phyloP scores from a whole-genome alignment of 1,284 basidiomycete genomes.

The Rhodofomes roseus region DNA sequence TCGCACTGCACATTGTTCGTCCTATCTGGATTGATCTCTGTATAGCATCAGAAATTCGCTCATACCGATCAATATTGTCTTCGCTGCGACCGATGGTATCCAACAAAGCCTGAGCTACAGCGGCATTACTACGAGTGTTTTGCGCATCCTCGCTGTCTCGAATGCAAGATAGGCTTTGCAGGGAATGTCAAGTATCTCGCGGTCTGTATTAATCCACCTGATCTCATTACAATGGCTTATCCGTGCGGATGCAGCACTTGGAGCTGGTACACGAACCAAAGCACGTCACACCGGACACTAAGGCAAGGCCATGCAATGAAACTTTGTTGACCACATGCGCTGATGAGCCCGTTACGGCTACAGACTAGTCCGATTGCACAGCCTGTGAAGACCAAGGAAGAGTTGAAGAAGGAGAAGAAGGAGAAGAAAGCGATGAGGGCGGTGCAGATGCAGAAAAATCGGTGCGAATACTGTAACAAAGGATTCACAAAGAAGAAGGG shows the following conservation, averaged over 20 bases:
- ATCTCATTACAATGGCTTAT: background rate
- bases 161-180: background rate
- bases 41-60: background rate
- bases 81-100: background rate
- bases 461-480: no score
- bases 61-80: background rate
- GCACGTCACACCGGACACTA: constrained; percentile 6
- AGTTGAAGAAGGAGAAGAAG: no score
- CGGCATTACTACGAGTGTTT: background rate
- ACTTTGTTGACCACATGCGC: constrained; percentile 2
- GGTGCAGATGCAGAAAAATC: no score
- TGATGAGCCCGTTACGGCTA: background rate
- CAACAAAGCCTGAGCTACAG: background rate
- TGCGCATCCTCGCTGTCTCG: background rate
- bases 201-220: background rate
- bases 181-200: background rate
- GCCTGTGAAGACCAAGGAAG: no score
- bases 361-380: no score
- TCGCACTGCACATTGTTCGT: background rate
- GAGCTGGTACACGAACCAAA: constrained; percentile 9
- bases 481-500: no score
- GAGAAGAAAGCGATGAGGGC: no score
- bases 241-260: constrained; percentile 12
- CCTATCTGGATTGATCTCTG: background rate
- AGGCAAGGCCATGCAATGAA: constrained; percentile 2